Percentiles rank a stretch among this genome's conserved stretches.
phyloP scores from a whole-genome alignment of 371 early-diverging fungal species.

The Mucor irregularis region DNA sequence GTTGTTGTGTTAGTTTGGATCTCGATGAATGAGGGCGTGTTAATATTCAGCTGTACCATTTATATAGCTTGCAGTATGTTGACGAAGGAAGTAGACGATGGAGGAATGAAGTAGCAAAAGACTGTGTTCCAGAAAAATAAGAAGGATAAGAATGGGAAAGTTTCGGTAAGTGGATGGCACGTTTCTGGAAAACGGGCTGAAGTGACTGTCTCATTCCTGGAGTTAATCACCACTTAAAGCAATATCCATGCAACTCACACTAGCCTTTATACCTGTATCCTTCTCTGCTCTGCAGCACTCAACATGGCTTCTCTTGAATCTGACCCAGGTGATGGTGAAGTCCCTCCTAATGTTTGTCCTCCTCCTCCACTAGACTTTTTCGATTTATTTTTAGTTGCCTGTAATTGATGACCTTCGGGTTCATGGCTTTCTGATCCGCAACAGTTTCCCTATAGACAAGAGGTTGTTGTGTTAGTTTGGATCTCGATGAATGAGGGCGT shows the following conservation, averaged over 20 bases:
- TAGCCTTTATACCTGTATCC: conserved; percentile 25
- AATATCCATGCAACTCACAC: no score
- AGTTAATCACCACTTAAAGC: no score
- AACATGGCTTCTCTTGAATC: conserved; percentile 35
- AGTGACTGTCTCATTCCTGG: conserved; percentile 4
- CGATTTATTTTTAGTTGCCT: conserved; percentile 8
- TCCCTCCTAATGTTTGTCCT: conserved; percentile 17
- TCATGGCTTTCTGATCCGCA: conserved; percentile 23
- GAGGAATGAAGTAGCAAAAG: not conserved
- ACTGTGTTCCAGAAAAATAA: no score
- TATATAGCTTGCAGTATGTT: not conserved
- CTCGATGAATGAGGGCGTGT: no score
- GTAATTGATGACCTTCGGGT: conserved; percentile 12
- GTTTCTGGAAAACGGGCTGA: not conserved
- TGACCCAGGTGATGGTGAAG: not conserved
- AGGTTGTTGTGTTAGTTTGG: not conserved
- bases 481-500: no score
- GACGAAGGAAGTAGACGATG: not conserved
- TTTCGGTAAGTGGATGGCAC: not conserved
- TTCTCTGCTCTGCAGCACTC: conserved; percentile 38
- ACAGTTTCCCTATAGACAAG: conserved; percentile 17
- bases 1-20: not conserved
- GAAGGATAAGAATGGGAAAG: not conserved
- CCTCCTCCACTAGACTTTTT: conserved; percentile 2
- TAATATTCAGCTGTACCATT: not conserved